Percentiles rank a stretch among this genome's conserved stretches.
Conservation (phyloP, 176 grass and related monocot genomes). For the Aegilops tauschii region DNA sequence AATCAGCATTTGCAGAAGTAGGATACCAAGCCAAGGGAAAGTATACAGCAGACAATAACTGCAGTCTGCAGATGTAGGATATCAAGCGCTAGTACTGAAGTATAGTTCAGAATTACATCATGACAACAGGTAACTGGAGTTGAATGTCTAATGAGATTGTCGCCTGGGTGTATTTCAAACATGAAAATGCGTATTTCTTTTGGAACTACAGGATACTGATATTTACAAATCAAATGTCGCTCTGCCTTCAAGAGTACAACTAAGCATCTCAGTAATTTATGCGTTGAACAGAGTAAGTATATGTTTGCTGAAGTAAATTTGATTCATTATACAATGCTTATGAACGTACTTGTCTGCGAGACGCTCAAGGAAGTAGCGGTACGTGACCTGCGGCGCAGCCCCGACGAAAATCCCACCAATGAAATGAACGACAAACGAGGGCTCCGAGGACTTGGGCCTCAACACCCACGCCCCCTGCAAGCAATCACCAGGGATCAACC, state of each 20-base stretch:
- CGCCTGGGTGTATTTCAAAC: neutral
- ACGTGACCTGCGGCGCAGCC: conserved; percentile 91
- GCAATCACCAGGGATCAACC: neutral
- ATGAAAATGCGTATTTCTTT: neutral
- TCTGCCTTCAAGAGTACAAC: neutral
- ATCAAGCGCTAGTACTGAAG: neutral
- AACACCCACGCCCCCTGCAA: conserved; percentile 89
- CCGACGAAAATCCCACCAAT: conserved; percentile 93
- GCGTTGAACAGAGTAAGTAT: neutral
- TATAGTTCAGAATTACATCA: neutral
- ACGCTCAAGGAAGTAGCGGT: conserved; percentile 81
- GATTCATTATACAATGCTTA: neutral
- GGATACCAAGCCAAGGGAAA: neutral
- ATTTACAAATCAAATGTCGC: neutral
- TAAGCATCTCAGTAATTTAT: neutral
- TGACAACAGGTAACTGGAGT: neutral
- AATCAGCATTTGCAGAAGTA: conserved; percentile 5
- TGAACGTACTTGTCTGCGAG: conserved; percentile 68
- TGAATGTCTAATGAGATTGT: neutral
- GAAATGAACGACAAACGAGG: conserved; percentile 76
- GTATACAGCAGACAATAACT: neutral
- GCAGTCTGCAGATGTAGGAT: neutral
- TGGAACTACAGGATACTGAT: neutral
- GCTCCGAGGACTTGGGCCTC: conserved; percentile 49
- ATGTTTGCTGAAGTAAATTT: neutral